phyloP scores from a whole-genome alignment of 805 yeast species.

The Candida anglica region DNA sequence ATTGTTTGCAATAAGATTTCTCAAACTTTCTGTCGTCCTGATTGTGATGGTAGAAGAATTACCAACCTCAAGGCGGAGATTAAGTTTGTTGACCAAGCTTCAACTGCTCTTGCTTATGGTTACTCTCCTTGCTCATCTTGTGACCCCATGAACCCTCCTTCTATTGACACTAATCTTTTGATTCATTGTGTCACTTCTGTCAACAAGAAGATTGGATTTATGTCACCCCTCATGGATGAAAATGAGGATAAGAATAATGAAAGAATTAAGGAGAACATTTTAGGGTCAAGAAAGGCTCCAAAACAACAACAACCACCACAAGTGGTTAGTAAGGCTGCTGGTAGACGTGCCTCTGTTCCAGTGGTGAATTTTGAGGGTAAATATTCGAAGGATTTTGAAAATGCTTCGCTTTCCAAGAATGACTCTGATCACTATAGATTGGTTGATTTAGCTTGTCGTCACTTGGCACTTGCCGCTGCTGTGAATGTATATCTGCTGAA shows the following conservation, averaged over 20 bases:
- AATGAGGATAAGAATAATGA: slow-evolving; percentile 36
- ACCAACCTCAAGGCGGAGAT: slow-evolving; percentile 44
- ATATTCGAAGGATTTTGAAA: slow-evolving; percentile 18
- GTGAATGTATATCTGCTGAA: slow-evolving; percentile 28
- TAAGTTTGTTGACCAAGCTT: slow-evolving; percentile 36
- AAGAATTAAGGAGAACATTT: slow-evolving; percentile 33
- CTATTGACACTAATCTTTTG: slow-evolving; percentile 43
- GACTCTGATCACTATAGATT: slow-evolving; percentile 67
- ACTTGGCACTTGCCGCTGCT: slow-evolving; percentile 77
- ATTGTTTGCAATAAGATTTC: slow-evolving; percentile 44
- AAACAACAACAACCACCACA: no score
- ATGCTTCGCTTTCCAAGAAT: slow-evolving; percentile 43
- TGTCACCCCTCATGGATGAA: slow-evolving; percentile 46
- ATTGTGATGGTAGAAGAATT: slow-evolving; percentile 51
- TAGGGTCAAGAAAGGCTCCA: slow-evolving; percentile 19
- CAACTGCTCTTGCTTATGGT: slow-evolving; percentile 43
- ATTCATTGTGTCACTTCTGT: slow-evolving; percentile 49
- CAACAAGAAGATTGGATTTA: slow-evolving; percentile 56
- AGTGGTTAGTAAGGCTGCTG: no score
- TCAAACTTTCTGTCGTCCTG: slow-evolving; percentile 60
- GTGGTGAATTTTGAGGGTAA: slow-evolving; percentile 20
- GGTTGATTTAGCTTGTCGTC: slow-evolving; percentile 77
- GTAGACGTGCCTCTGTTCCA: slow-evolving; percentile 27
- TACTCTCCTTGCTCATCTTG: slow-evolving; percentile 52
- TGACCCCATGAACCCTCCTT: slow-evolving; percentile 45